These are phyloP conservation scores for Rosa rugosa DNA, from an alignment of 306 rosid species.

Conservation along the genomic window DNA sequence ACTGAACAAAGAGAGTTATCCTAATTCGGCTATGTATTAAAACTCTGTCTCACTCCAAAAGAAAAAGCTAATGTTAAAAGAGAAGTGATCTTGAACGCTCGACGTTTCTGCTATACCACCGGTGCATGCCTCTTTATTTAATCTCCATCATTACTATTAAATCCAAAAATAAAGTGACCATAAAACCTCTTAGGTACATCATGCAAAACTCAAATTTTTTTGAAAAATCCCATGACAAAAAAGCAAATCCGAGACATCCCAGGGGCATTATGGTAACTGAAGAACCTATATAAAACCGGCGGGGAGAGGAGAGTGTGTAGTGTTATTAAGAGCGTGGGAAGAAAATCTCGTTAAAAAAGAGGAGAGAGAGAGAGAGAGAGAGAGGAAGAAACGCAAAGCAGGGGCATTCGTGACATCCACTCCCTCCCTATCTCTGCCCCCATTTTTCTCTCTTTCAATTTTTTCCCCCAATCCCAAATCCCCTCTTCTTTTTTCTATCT, in stretches of 20 bases:
- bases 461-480: neutral
- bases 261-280: neutral
- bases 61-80: too few relatives aligned
- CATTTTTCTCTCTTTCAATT: neutral
- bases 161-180: neutral
- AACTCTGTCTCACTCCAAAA: too few relatives aligned
- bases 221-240: neutral
- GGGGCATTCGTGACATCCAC: conserved; percentile 45
- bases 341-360: neutral
- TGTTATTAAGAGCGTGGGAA: neutral
- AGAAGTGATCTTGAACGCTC: too few relatives aligned
- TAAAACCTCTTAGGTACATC: too few relatives aligned
- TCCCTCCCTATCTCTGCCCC: conserved; percentile 43
- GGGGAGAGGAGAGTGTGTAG: neutral
- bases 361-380: neutral
- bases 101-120: neutral
- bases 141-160: too few relatives aligned
- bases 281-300: neutral
- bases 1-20: too few relatives aligned
- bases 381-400: neutral
- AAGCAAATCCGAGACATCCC: neutral
- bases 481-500: neutral
- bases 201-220: neutral
- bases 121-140: neutral
- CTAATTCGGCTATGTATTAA: too few relatives aligned